These are phyloP conservation scores for Boletus pseudo-olivaceus DNA, from an alignment of 768 basidiomycete genomes.

Conservation along the genomic window DNA sequence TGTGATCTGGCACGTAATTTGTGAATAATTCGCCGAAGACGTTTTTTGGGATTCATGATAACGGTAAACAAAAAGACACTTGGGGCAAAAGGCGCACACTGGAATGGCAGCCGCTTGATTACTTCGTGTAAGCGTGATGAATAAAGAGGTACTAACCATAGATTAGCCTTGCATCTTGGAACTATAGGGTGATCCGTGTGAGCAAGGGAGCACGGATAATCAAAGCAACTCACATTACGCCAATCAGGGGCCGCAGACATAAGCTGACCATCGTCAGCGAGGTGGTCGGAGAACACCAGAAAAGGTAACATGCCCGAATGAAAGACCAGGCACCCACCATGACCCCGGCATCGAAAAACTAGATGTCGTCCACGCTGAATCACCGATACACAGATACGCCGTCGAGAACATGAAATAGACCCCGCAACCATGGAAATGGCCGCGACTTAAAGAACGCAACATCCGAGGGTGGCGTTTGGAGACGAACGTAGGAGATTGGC, in stretches of 20 bases:
- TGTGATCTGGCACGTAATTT: constrained; percentile 43
- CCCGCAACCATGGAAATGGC: constrained; percentile 40
- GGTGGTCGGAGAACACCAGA: constrained; percentile 42
- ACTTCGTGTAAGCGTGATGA: constrained; percentile 45
- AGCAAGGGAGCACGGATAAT: not conserved
- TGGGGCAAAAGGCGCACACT: constrained; percentile 40
- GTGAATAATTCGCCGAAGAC: not conserved
- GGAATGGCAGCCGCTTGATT: constrained; percentile 44
- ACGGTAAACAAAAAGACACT: constrained; percentile 45
- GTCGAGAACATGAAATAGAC: constrained; percentile 60
- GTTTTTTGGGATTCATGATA: constrained; percentile 43
- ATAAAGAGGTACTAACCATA: constrained; percentile 36
- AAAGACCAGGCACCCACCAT: constrained; percentile 24
- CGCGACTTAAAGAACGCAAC: not conserved
- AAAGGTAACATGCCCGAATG: constrained; percentile 21
- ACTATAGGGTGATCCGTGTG: constrained; percentile 8
- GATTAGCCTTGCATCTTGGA: constrained; percentile 19
- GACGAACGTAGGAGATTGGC: not conserved
- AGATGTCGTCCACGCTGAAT: constrained; percentile 7
- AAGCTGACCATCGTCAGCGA: constrained; percentile 27
- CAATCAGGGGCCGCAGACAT: constrained; percentile 34
- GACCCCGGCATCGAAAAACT: no score
- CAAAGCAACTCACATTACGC: constrained; percentile 29
- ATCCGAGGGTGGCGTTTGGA: not conserved
- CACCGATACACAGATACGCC: constrained; percentile 54